Conservation (phyloP, 176 grass and related monocot species). For the bread wheat (Triticum aestivum) region IWGSC_CS_RefSeq_v2.1 NC_057797.1:107359182-107359681, state of each 20-base stretch:
- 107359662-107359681: background rate
- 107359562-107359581: background rate
- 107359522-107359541: background rate
- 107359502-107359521: background rate
- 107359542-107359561: background rate
- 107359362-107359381: background rate
- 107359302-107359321: background rate
- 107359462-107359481: background rate
- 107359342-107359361: background rate
- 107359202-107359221: slow-evolving; percentile 55
- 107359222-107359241: background rate
- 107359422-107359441: slow-evolving; percentile 4
- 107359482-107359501: background rate
- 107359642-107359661: background rate
- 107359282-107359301: background rate
- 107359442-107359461: background rate
- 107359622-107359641: background rate
- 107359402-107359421: background rate
- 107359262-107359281: background rate
- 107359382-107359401: background rate
- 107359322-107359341: background rate
- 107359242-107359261: background rate
- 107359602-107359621: slow-evolving; percentile 19
- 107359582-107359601: background rate
- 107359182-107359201: slow-evolving; percentile 67